phyloP scores from a whole-genome alignment of 1,284 basidiomycete genomes.

The Lentinula novae-zelandiae region DNA sequence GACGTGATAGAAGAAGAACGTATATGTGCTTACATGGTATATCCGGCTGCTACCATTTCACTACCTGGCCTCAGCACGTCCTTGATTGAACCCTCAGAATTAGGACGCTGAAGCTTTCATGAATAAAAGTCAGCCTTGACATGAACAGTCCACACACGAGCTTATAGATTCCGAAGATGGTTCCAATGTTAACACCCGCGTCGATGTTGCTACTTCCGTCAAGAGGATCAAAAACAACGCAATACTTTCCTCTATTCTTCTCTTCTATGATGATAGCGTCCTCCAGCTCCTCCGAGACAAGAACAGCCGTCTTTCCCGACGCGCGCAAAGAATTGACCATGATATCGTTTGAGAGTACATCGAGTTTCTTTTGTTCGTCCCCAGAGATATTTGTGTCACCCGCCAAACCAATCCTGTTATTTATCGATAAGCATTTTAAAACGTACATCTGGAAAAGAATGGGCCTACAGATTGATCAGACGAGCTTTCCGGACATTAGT shows the following conservation, averaged over 20 bases:
- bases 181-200: conserved; percentile 99
- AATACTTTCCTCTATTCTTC: conserved; percentile 79
- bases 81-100: conserved; percentile 71
- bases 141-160: conserved; percentile 50
- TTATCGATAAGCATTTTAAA: not conserved
- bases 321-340: conserved; percentile 96
- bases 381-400: conserved; percentile 97
- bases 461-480: conserved; percentile 90
- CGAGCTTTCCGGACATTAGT: conserved; percentile 97
- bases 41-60: conserved; percentile 98
- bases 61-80: conserved; percentile 94
- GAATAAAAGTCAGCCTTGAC: not conserved
- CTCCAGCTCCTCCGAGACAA: conserved; percentile 96
- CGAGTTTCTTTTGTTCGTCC: conserved; percentile 99
- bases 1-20: conserved; percentile 9
- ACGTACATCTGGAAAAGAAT: conserved; percentile 1
- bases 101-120: conserved; percentile 50
- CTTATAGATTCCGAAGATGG: conserved; percentile 98
- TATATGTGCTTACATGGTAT: conserved; percentile 72
- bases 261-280: conserved; percentile 89
- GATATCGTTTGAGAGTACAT: conserved; percentile 97
- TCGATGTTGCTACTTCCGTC: conserved; percentile 99
- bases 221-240: conserved; percentile 98
- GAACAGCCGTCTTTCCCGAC: conserved; percentile 92
- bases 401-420: conserved; percentile 82